Base-by-base conservation (phyloP, 1,284 basidiomycete species). In the Ustilago shanxiensis region DNA sequence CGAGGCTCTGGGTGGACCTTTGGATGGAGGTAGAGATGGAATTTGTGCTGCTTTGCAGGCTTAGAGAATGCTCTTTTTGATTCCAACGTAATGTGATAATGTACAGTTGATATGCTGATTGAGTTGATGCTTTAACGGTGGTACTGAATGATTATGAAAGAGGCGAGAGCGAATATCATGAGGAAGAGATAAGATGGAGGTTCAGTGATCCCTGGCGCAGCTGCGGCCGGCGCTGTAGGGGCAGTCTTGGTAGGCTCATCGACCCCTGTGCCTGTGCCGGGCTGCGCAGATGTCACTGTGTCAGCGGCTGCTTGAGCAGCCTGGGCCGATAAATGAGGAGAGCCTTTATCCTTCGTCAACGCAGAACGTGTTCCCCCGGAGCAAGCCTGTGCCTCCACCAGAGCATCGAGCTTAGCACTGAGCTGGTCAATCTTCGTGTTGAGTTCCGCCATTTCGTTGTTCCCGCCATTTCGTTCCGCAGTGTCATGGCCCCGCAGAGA, bases 31-130 rank as follows among this genome's bases (percentile, higher is more conserved):
- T 0, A 68, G 54, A 18, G 59, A 47, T 0, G 79, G 79, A 1
- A 72, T 80, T n/a, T 82, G 80, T 35, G 56, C 53, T 24, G 74
- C 72, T 2, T 45, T 82, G 13, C 60, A 73, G 33, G 54, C 53
- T 2, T 71, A 60, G 45, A 29, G 28, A 9, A 14, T 37, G 39
- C 39, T 39, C 14, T 16, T 6, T 41, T 29, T 10, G 26, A 33
- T 24, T 22, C 1, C 37, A 5, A 39, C 24, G 44, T 20, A 6
- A 31, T 52, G 50, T 44, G 20, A 6, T 7, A 20, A 7, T 44
- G 16, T 8, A 20, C 16, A 16, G 20, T 44, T 44, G 41, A 44
- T 20, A 9, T 44, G 41, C 41, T 1, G n/a, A 13, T 5, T n/a
- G 9, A 20, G 3, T 47, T 11, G 22, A 47, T 28, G 14, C 14